These are phyloP conservation scores for Cutaneotrichosporon cavernicola DNA, from an alignment of 1,284 basidiomycete species.

Conservation along the genomic window DNA sequence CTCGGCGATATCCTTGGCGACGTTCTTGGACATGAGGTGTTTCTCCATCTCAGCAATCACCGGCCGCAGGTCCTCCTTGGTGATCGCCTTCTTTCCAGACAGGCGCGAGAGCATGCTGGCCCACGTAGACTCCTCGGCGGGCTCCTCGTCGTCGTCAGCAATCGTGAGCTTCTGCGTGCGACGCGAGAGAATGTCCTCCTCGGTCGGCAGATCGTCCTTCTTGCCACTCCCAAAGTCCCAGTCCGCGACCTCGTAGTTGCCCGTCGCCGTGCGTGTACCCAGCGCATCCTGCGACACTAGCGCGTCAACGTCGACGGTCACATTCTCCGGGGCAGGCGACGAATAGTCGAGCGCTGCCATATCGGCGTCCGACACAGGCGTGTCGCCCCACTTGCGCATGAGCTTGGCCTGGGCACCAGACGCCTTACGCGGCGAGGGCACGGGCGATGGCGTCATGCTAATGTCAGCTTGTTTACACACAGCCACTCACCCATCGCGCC, in stretches of 20 bases:
- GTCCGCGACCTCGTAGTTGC: conserved; percentile 90
- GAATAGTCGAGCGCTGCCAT: conserved; percentile 86
- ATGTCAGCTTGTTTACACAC: conserved; percentile 60
- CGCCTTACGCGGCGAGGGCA: conserved; percentile 40
- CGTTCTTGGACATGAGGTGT: conserved; percentile 98
- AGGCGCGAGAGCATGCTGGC: conserved; percentile 74
- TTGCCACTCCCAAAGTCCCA: conserved; percentile 65
- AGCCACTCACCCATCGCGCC: conserved; percentile 52
- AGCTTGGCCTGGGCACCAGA: conserved; percentile 63
- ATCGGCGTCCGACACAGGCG: conserved; percentile 72
- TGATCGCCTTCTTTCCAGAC: conserved; percentile 75
- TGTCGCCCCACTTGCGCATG: conserved; percentile 89
- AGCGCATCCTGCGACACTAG: conserved; percentile 49
- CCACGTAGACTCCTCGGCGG: conserved; percentile 33
- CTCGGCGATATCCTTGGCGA: conserved; percentile 91
- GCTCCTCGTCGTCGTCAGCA: conserved; percentile 45
- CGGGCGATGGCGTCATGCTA: conserved; percentile 46
- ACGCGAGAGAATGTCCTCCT: conserved; percentile 48
- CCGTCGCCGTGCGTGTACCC: conserved; percentile 72
- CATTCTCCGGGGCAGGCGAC: conserved; percentile 55
- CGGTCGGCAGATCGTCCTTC: conserved; percentile 54
- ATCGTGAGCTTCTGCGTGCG: conserved; percentile 42
- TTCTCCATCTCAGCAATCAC: conserved; percentile 93
- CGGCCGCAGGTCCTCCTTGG: conserved; percentile 78
- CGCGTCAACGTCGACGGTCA: conserved; percentile 50